Evolutionary conservation across 169 alveolate genomes (phyloP), one percentile per base, ranked within the genome.

Genomic region (Cryptosporidium parvum): DNA sequence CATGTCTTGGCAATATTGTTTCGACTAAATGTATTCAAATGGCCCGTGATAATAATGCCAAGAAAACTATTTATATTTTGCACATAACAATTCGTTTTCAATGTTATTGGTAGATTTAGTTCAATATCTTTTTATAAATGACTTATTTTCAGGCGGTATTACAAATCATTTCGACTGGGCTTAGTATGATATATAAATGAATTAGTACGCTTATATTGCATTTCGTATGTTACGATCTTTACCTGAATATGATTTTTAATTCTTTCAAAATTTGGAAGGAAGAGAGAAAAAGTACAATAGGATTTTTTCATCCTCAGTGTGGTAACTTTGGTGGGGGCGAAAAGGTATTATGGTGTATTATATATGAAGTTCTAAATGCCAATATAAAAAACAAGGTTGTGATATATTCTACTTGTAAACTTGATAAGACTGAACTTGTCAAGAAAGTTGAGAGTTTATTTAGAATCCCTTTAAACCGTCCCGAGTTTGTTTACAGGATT

Each of bases 251-350:
- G 70, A 14, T 42, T 45, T 69, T 45, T n/a, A 35, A 69, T 26
- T 73, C 45, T 16, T 9, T 65, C 23, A 65, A 31, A 33, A 26
- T 3, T 37, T 73, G 86, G 86, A 73, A 56, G 31, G 26, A 73
- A 2, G 85, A 39, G 31, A 69, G 91, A 31, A 37, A 69, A 42
- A 23, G 23, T 9, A 65, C 91, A 31, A 23, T 85, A 29, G 91
- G 72, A 12, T 86, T 86, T 72, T 86, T 86, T 59, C 92, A 86
- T 45, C 92, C 92, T 10, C 89, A 86, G 23, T 86, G 92, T 48
- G 8, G 53, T 12, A 68, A 71, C 31, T 61, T 73, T 53, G 92
- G 92, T n/a, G 92, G 92, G 58, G 92, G 92, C 39, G 92, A 86
- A 21, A 72, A 85, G 37, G 92, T 86, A 31, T 75, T 86, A 42